Evolutionary conservation across 495 filamentous ascomycete species (phyloP), one percentile per base, ranked within the genome.

Genomic region (Penicillium fimorum): DNA sequence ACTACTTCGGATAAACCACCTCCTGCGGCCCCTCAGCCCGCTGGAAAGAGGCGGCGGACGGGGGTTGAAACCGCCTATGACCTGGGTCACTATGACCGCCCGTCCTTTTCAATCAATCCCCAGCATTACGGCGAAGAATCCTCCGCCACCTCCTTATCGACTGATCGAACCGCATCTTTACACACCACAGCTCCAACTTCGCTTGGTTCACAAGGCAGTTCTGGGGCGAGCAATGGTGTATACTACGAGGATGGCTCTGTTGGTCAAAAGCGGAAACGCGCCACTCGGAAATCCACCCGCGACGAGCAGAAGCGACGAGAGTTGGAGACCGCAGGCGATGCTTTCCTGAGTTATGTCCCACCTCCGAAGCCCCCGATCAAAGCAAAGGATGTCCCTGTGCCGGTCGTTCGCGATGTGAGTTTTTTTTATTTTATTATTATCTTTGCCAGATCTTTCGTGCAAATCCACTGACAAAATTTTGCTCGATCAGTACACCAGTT

Each of bases 141-240:
- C 6, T 87, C 84, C 3, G 85, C 79, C 48, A 80, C 84, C 45
- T 90, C 91, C 5, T 75, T 85, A 29, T 95, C 91, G 1, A 94
- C 88, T 56, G 90, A 94, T 62, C 86, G 92, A 50, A 96, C 92
- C 4, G 90, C 90, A 5, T 93, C 90, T 9, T 73, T 90, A 47
- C 84, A 89, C 63, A 96, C 93, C 13, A 97, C 93, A 0, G 92
- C 94, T 29, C 87, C 92, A 5, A 96, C 93, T 1, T 96, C 94
- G 37, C 75, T 96, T 11, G 90, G 88, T 22, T 96, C 89, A 4
- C 85, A 85, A 58, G 77, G 84, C 59, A 91, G 77, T 75, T 80
- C 79, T 63, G 87, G 70, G 69, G 68, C 69, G 5, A 84, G 79
- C 63, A 82, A 76, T 56, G 79, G 80, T 27, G 59, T 73, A 17